phyloP scores from a whole-genome alignment of 805 yeast species.

The Sugiyamaella americana region DNA sequence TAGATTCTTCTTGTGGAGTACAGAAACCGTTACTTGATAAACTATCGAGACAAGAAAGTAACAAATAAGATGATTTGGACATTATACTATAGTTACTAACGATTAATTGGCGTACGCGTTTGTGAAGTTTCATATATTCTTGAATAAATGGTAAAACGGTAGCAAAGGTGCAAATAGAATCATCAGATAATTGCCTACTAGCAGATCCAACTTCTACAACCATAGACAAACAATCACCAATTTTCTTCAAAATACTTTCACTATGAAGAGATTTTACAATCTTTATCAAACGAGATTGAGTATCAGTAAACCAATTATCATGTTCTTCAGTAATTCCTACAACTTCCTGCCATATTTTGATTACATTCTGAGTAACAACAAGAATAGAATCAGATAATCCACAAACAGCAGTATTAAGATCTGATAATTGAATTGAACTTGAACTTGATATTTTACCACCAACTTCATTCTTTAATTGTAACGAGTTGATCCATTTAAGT shows the following conservation, averaged over 20 bases:
- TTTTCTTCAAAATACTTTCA: constrained; percentile 32
- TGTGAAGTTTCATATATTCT: constrained; percentile 50
- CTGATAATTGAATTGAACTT: neutral
- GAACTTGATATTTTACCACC: neutral
- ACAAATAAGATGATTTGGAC: constrained; percentile 55
- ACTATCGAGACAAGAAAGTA: constrained; percentile 49
- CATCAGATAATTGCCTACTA: constrained; percentile 23
- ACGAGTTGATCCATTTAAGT: neutral
- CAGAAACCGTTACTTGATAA: constrained; percentile 84
- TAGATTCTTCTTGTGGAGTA: constrained; percentile 69
- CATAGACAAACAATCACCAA: constrained; percentile 34
- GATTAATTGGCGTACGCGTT: constrained; percentile 39
- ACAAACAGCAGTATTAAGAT: neutral
- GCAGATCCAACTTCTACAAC: constrained; percentile 38
- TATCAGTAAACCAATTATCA: constrained; percentile 60
- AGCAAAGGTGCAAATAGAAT: constrained; percentile 41
- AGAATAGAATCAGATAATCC: constrained; percentile 50
- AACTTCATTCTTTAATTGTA: neutral
- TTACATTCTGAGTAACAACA: neutral
- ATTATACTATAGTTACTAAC: constrained; percentile 46
- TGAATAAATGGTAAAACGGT: constrained; percentile 58
- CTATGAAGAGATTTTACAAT: constrained; percentile 42
- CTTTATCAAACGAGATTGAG: constrained; percentile 42
- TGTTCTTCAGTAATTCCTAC: constrained; percentile 39
- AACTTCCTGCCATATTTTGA: constrained; percentile 10